Base-by-base conservation (phyloP, 2,329 filamentous ascomycete species). In the Ophiocordyceps camponoti-rufipedis region DNA sequence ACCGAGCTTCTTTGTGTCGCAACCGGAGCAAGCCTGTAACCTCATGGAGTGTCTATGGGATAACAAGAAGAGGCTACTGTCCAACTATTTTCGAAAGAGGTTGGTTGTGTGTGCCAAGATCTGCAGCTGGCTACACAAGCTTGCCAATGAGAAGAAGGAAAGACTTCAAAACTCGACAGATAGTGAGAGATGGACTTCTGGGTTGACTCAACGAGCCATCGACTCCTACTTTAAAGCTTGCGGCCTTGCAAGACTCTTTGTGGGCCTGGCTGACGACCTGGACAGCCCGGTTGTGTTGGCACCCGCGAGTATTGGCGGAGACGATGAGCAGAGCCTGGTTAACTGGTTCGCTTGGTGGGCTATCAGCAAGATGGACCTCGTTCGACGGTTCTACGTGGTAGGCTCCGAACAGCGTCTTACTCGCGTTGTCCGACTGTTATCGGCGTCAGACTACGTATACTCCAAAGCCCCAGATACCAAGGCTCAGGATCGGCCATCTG, bases 261-360 rank as follows among this genome's bases (percentile, higher is more conserved):
- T 52, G 28, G 16, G 45, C 29, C 45, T 42, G 13, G 41, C 49
- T 33, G 49, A 52, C 23, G 51, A 50, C 13, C 44, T 47, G 32
- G 29, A 47, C 28, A 38, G 48, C 19, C 60, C 65, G 4, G 52
- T 78, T 6, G 54, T 71, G 2, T 69, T 66, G 53, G 70, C 69
- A 0, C 66, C 67, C 13, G 52, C 61, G 4, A 56, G 50, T 1
- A 71, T 80, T 42, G 68, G 77, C 46, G 62, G 67, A 1, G 72
- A 74, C 46, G 75, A 80, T 48, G 77, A 81, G 53, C 71, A 78
- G 53, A 76, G 70, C 47, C 59, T 81, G 28, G 67, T 80, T 10
- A 74, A 78, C 49, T 79, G 73, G 70, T 80, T 78, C 54, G 74
- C 71, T 1, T 72, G 65, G 56, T 80, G 75, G 76, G 63, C 73